A percentile compares a stretch with the other conserved stretches of the same genome.
Conservation (phyloP, 225 moss, liverwort and hornwort genomes). For the Straminergon stramineum region DNA sequence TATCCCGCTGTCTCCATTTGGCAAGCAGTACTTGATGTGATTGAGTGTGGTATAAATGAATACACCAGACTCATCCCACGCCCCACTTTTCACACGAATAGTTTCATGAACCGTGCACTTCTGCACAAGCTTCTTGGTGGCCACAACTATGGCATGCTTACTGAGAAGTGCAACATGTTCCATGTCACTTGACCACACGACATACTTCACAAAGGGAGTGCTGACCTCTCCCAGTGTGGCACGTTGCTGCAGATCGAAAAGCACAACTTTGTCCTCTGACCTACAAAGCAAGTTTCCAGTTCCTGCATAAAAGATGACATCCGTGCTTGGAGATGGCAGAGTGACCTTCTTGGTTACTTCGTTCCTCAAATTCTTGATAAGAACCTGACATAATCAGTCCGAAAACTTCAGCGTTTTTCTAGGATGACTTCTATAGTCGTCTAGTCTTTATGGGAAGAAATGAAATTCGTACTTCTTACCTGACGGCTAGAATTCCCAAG, state of each 20-base stretch:
- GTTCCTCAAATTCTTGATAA: constrained; percentile 88
- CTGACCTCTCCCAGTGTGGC: constrained; percentile 76
- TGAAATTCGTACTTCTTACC: background rate
- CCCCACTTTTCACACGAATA: constrained; percentile 95
- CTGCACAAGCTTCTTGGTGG: constrained; percentile 83
- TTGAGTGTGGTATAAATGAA: constrained; percentile 93
- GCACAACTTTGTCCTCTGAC: constrained; percentile 90
- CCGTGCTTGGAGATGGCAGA: constrained; percentile 73
- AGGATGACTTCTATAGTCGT: background rate
- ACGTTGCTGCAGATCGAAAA: constrained; percentile 91
- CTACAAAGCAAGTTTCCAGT: constrained; percentile 90
- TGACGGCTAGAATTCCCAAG: background rate
- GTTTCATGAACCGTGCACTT: constrained; percentile 97
- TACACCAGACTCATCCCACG: constrained; percentile 97
- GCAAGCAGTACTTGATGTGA: constrained; percentile 95
- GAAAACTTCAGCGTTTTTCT: background rate
- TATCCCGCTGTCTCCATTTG: constrained; percentile 93
- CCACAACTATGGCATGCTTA: constrained; percentile 94
- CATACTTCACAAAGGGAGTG: constrained; percentile 87
- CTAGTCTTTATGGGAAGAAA: background rate
- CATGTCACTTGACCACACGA: constrained; percentile 94
- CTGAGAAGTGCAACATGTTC: constrained; percentile 87
- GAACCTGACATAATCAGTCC: constrained; percentile 46
- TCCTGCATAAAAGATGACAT: constrained; percentile 88
- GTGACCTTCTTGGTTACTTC: constrained; percentile 89